These are phyloP conservation scores for Phytopythium vexans DNA, from an alignment of 352 stramenopile species.

Conservation along the genomic window DNA sequence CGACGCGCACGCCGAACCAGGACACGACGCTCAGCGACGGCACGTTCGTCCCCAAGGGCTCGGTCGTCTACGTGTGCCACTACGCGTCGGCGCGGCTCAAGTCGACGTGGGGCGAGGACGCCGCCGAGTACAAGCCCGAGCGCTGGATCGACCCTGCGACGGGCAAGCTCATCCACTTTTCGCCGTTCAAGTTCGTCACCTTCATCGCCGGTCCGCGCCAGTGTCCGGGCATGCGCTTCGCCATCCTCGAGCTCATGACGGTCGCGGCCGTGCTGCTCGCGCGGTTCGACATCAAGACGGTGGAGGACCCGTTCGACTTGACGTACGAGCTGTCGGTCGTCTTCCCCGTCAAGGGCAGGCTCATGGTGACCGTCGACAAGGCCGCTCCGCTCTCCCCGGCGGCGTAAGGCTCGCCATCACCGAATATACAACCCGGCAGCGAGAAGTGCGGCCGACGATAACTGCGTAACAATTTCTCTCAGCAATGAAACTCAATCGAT, in stretches of 20 bases:
- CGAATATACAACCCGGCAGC: too few relatives aligned
- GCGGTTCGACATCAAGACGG: conserved; percentile 35
- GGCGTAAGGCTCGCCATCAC: conserved; percentile 2
- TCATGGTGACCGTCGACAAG: conserved; percentile 16
- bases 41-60: conserved; percentile 46
- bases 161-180: conserved; percentile 29
- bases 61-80: conserved; percentile 30
- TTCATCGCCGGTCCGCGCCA: conserved; percentile 53
- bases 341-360: conserved; percentile 18
- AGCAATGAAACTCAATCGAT: not conserved
- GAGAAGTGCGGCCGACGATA: not conserved
- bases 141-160: conserved; percentile 45
- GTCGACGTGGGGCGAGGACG: conserved; percentile 49
- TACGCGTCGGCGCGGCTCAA: conserved; percentile 42
- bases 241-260: conserved; percentile 52
- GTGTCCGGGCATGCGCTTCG: conserved; percentile 62
- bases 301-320: conserved; percentile 27
- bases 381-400: conserved; percentile 1
- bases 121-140: conserved; percentile 48
- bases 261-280: conserved; percentile 35
- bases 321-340: conserved; percentile 32
- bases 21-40: conserved; percentile 58
- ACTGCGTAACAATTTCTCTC: not conserved
- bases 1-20: conserved; percentile 25
- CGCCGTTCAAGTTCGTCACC: conserved; percentile 42